A percentile compares a stretch with the other conserved stretches of the same genome.
Conservation (phyloP, 2,329 filamentous ascomycete species). For the Rosellinia necatrix region DNA sequence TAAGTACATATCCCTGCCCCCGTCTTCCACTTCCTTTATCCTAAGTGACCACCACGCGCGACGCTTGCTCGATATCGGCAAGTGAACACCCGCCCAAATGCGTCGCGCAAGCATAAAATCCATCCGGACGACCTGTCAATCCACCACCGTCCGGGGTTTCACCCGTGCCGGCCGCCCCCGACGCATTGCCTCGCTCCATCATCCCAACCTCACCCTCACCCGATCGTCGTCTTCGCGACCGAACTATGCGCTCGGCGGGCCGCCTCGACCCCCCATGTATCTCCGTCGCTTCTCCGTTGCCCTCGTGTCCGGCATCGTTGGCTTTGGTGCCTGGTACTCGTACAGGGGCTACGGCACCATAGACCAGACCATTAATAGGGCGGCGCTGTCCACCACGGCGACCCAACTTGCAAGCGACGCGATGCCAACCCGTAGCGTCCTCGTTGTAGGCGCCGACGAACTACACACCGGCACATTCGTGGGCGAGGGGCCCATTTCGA, state of each 20-base stretch:
- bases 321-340: constrained; percentile 77
- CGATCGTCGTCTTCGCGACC: constrained; percentile 47
- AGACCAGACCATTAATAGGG: constrained; percentile 43
- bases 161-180: constrained; percentile 52
- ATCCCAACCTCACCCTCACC: constrained; percentile 37
- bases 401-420: constrained; percentile 44
- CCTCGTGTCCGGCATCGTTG: constrained; percentile 71
- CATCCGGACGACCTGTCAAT: constrained; percentile 70
- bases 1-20: constrained; percentile 21
- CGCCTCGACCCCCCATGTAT: constrained; percentile 75
- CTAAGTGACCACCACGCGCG: constrained; percentile 14
- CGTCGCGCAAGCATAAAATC: constrained; percentile 72
- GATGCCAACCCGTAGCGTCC: constrained; percentile 65
- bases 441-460: constrained; percentile 88
- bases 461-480: constrained; percentile 87
- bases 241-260: constrained; percentile 48
- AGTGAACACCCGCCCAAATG: constrained; percentile 52
- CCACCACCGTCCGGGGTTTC: constrained; percentile 64
- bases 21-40: constrained; percentile 19
- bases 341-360: constrained; percentile 56
- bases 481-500: constrained; percentile 84
- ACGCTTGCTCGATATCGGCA: constrained; percentile 26
- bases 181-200: constrained; percentile 45
- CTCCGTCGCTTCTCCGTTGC: constrained; percentile 69
- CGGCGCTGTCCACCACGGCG: constrained; percentile 48